Conservation (phyloP, 352 stramenopile species). For the Phytopythium aichiense region DNA sequence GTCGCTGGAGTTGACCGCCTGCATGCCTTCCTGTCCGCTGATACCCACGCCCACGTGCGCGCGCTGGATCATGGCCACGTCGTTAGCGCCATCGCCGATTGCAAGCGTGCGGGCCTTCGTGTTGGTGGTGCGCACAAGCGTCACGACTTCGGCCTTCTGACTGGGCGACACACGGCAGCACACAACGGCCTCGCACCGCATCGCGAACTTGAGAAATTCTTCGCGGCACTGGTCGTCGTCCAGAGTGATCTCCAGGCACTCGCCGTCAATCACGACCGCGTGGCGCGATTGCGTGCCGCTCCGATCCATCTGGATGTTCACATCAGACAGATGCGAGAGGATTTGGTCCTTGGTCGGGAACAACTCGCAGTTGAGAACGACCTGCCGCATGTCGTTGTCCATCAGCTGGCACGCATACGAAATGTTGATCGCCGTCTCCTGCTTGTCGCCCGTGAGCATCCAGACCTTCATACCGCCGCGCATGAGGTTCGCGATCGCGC, state of each 20-base stretch:
- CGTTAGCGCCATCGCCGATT: constrained; percentile 93
- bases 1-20: constrained; percentile 96
- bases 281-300: constrained; percentile 26
- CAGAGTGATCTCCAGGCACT: constrained; percentile 62
- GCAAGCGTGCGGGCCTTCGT: constrained; percentile 68
- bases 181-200: constrained; percentile 71
- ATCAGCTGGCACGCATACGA: constrained; percentile 88
- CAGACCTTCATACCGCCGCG: constrained; percentile 89
- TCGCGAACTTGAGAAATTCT: constrained; percentile 65
- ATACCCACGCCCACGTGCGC: constrained; percentile 91
- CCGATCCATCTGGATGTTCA: constrained; percentile 23
- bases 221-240: constrained; percentile 44
- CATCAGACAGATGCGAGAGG: constrained; percentile 25
- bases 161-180: constrained; percentile 79
- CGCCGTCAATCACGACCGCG: constrained; percentile 65
- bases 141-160: constrained; percentile 81
- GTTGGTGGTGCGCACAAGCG: constrained; percentile 48
- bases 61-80: constrained; percentile 93
- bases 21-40: constrained; percentile 88
- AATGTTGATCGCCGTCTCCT: constrained; percentile 95
- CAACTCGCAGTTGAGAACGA: constrained; percentile 58
- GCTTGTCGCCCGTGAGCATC: constrained; percentile 94
- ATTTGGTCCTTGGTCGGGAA: constrained; percentile 53
- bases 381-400: constrained; percentile 82
- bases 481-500: constrained; percentile 83